These are phyloP conservation scores for Penicillium sumatraense DNA, from an alignment of 2,329 filamentous ascomycete species.

Conservation along the genomic window DNA sequence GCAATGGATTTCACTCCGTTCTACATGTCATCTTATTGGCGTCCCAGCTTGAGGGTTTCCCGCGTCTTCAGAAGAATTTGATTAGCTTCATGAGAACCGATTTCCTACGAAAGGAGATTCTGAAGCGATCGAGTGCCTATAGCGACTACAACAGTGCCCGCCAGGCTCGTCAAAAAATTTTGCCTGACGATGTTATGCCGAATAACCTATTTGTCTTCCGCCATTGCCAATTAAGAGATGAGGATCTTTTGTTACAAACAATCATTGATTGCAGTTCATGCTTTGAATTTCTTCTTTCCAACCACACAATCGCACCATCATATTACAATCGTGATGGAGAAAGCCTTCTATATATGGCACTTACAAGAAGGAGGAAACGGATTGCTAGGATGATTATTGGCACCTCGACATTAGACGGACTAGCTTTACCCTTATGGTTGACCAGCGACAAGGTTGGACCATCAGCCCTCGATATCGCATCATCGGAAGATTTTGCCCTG, in stretches of 20 bases:
- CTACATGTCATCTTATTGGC: not conserved
- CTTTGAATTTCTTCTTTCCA: not conserved
- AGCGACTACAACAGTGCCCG: not conserved
- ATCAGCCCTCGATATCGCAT: not conserved
- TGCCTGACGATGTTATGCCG: not conserved
- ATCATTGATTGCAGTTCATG: not conserved
- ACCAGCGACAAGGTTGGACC: not conserved
- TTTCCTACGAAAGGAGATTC: not conserved
- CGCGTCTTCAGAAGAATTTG: not conserved
- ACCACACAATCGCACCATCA: not conserved
- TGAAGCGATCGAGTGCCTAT: not conserved
- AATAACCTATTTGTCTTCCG: not conserved
- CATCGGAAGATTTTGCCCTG: not conserved
- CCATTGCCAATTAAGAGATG: not conserved
- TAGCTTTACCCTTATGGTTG: not conserved
- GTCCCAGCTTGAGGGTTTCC: not conserved
- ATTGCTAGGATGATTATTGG: not conserved
- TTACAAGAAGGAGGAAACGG: not conserved
- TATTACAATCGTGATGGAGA: not conserved
- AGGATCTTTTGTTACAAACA: not conserved
- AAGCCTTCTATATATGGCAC: not conserved
- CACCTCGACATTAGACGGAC: not conserved
- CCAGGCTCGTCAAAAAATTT: not conserved
- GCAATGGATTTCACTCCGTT: not conserved
- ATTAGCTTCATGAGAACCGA: not conserved